These are phyloP conservation scores for Meredithiella fracta DNA, from an alignment of 2,329 filamentous ascomycete species.

Conservation along the genomic window DNA sequence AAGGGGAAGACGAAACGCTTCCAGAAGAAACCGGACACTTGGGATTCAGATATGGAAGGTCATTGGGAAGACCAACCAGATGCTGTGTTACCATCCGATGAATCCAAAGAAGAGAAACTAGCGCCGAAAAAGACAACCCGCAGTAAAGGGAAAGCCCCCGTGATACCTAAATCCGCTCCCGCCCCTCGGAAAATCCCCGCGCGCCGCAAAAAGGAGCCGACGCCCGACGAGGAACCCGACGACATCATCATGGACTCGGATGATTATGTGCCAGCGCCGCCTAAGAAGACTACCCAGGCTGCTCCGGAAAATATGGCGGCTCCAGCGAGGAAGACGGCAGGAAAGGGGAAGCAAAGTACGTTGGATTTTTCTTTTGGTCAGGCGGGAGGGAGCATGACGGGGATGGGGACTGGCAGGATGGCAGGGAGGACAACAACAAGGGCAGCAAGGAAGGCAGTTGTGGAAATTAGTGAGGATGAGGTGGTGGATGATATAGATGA, in stretches of 20 bases:
- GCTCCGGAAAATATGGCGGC: not conserved
- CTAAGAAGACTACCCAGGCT: constrained; percentile 15
- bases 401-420: not conserved
- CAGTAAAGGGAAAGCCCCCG: constrained; percentile 25
- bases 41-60: constrained; percentile 84
- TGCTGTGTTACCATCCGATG: constrained; percentile 35
- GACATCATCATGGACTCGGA: constrained; percentile 31
- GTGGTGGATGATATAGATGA: constrained; percentile 48
- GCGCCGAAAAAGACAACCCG: constrained; percentile 21
- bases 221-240: constrained; percentile 29
- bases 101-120: constrained; percentile 28
- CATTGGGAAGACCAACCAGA: constrained; percentile 67
- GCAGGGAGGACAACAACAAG: constrained; percentile 17
- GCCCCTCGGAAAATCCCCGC: constrained; percentile 18
- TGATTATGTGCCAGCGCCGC: constrained; percentile 19
- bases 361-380: constrained; percentile 38
- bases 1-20: constrained; percentile 25
- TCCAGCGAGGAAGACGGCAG: not conserved
- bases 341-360: constrained; percentile 27
- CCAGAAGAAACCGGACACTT: constrained; percentile 50
- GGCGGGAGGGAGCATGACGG: not conserved
- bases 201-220: constrained; percentile 23
- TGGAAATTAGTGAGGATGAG: constrained; percentile 49
- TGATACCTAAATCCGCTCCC: constrained; percentile 25
- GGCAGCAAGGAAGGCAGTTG: constrained; percentile 28